Percentiles rank a stretch among this genome's conserved stretches.
Evolutionary conservation across 2,329 filamentous ascomycete genomes (phyloP).

Genomic region (Aspergillus ochraceus): DNA sequence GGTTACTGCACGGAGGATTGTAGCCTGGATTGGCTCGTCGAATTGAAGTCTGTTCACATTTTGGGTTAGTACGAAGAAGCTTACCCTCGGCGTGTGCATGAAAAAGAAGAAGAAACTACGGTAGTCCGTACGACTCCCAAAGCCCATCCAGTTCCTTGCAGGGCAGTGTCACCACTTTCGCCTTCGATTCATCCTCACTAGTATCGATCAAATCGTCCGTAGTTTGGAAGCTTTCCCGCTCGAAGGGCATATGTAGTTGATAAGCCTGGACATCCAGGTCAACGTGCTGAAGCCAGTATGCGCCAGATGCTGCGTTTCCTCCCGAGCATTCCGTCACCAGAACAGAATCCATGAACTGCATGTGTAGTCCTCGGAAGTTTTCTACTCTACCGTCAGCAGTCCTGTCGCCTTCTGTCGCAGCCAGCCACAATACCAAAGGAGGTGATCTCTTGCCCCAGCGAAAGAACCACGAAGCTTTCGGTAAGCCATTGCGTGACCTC

Average conservation of each 20-base stretch:
- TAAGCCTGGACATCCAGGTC: constrained; percentile 47
- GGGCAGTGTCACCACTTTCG: constrained; percentile 38
- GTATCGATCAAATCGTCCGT: constrained; percentile 17
- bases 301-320: constrained; percentile 21
- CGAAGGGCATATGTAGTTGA: constrained; percentile 29
- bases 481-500: constrained; percentile 40
- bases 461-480: constrained; percentile 34
- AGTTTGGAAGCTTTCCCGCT: constrained; percentile 23
- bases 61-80: background rate
- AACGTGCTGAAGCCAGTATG: constrained; percentile 32
- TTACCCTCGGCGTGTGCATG: background rate
- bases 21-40: constrained; percentile 42
- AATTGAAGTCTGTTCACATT: constrained; percentile 39
- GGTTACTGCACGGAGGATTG: constrained; percentile 41
- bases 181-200: constrained; percentile 30
- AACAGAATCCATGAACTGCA: constrained; percentile 33
- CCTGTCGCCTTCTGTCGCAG: too few relatives aligned
- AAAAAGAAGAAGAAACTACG: background rate
- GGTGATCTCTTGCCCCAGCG: constrained; percentile 33
- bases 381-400: constrained; percentile 20
- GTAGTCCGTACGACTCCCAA: constrained; percentile 43
- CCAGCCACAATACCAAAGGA: constrained; percentile 26
- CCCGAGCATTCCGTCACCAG: constrained; percentile 43
- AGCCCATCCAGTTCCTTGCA: constrained; percentile 40
- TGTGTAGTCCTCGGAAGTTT: constrained; percentile 23